phyloP scores from a whole-genome alignment of 148 eudicot species.

The Spergularia marina region DNA sequence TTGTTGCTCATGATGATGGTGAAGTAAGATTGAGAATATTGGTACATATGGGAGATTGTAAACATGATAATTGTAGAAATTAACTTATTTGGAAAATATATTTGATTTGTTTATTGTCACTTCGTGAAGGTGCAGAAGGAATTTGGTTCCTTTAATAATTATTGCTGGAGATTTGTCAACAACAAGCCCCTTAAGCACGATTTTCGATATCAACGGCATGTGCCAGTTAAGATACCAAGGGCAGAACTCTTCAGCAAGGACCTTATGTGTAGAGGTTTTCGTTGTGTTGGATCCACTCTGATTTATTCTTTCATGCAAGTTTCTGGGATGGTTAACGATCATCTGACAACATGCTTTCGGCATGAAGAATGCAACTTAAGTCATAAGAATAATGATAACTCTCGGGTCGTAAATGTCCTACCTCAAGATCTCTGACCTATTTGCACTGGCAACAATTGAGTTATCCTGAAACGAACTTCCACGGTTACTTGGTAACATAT shows the following conservation, averaged over 20 bases:
- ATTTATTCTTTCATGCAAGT: constrained; percentile 77
- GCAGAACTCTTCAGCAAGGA: constrained; percentile 65
- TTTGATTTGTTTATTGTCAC: too few species aligned
- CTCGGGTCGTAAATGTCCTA: too few species aligned
- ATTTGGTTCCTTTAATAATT: constrained; percentile 63
- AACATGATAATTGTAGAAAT: too few species aligned
- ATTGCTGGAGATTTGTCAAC: constrained; percentile 63
- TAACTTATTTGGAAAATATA: too few species aligned
- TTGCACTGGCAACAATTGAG: too few species aligned
- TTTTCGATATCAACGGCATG: constrained; percentile 54
- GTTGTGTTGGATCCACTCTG: constrained; percentile 74
- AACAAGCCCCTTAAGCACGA: constrained; percentile 47
- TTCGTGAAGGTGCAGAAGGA: constrained; percentile 53
- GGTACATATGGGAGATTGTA: too few species aligned
- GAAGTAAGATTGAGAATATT: too few species aligned
- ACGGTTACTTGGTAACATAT: too few species aligned
- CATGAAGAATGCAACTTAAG: constrained; percentile 34
- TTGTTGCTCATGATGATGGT: too few species aligned
- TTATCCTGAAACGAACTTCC: too few species aligned
- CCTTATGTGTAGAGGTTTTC: constrained; percentile 61
- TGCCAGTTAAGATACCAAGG: constrained; percentile 65
- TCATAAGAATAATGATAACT: too few species aligned
- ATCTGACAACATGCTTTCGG: constrained; percentile 65
- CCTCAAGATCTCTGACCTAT: not conserved
- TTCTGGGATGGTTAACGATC: constrained; percentile 63